phyloP scores from a whole-genome alignment of 768 basidiomycete genomes.

The Rhizopogon vulgaris region DNA sequence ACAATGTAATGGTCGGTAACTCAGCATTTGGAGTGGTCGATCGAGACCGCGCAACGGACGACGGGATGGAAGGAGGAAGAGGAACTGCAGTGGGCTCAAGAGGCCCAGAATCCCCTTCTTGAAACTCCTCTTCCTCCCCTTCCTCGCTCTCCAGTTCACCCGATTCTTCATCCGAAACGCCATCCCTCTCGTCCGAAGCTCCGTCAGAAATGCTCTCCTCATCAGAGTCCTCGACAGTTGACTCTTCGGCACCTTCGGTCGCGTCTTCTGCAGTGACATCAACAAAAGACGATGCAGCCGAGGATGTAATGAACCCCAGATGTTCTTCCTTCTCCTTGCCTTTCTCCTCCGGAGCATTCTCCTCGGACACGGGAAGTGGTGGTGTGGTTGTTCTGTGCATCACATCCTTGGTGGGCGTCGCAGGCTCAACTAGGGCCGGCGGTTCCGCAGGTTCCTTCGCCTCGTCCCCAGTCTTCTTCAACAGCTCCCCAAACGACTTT shows the following conservation, averaged over 20 bases:
- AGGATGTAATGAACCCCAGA: conserved; percentile 34
- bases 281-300: conserved; percentile 41
- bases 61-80: conserved; percentile 24
- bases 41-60: conserved; percentile 42
- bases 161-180: conserved; percentile 22
- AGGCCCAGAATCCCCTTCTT: conserved; percentile 17
- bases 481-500: conserved; percentile 57
- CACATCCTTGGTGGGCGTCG: not conserved
- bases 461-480: conserved; percentile 35
- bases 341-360: too few species aligned
- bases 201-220: conserved; percentile 10
- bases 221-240: conserved; percentile 17
- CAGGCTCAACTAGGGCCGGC: not conserved
- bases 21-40: conserved; percentile 58
- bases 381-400: not conserved
- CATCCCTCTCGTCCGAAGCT: too few species aligned
- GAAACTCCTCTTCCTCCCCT: conserved; percentile 7
- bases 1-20: conserved; percentile 32
- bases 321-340: conserved; percentile 10
- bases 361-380: conserved; percentile 1
- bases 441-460: conserved; percentile 16
- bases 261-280: conserved; percentile 30
- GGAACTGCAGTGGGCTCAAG: conserved; percentile 5
- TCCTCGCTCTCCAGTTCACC: conserved; percentile 11
- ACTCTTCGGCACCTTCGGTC: conserved; percentile 11